Evolutionary conservation across 192 early-diverging fungal species (phyloP).

Genomic region (Backusella macrospora): DNA sequence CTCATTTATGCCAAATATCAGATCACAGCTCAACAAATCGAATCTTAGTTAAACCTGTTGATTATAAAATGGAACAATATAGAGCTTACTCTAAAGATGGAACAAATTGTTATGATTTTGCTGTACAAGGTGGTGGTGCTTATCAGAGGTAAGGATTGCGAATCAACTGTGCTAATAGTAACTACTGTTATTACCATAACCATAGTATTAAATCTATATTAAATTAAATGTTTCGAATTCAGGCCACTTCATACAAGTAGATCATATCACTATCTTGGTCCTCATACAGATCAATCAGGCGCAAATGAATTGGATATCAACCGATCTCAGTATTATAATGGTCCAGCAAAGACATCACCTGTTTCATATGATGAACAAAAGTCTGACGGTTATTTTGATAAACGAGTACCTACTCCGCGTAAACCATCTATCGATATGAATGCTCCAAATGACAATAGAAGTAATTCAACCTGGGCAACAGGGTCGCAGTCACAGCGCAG

Average conservation of each 20-base stretch:
- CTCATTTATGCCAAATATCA: conserved; percentile 28
- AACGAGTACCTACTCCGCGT: background rate
- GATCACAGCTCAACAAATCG: conserved; percentile 21
- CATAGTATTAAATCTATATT: background rate
- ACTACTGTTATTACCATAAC: background rate
- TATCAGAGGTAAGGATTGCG: conserved; percentile 5
- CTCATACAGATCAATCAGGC: background rate
- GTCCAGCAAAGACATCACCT: background rate
- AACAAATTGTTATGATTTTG: conserved; percentile 18
- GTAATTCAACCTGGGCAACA: background rate
- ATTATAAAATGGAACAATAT: conserved; percentile 4
- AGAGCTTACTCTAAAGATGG: conserved; percentile 12
- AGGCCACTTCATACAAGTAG: conserved; percentile 3
- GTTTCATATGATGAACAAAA: conserved; percentile 7
- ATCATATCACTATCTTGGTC: background rate
- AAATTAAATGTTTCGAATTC: too few species aligned
- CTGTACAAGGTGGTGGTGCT: background rate
- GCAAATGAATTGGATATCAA: background rate
- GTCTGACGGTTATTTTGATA: conserved; percentile 15
- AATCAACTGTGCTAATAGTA: background rate
- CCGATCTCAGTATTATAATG: background rate
- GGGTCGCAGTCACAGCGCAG: conserved; percentile 12
- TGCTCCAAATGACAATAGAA: background rate
- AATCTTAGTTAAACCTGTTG: conserved; percentile 20
- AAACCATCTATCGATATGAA: conserved; percentile 7